Percentiles rank a stretch among this genome's conserved stretches.
Evolutionary conservation across 2,329 filamentous ascomycete genomes (phyloP).

Genomic region (Paraphoma chrysanthemicola): DNA sequence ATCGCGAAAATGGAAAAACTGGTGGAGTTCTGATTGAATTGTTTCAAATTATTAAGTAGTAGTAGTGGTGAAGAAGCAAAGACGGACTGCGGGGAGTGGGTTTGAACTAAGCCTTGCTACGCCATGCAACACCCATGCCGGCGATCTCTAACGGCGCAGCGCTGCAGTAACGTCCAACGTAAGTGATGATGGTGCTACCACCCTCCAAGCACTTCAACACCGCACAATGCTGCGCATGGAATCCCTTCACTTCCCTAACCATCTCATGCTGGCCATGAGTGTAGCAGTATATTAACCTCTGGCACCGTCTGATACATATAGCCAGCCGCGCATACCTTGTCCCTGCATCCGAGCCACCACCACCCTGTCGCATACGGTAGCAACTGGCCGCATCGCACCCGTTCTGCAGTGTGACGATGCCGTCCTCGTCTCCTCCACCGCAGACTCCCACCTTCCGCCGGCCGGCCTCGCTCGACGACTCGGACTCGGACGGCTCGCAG

Average conservation of each 20-base stretch:
- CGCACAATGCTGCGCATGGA: not conserved
- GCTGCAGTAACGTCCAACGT: not conserved
- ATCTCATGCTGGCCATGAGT: conserved; percentile 35
- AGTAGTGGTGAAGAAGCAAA: not conserved
- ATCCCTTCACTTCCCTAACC: not conserved
- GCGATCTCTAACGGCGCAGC: not conserved
- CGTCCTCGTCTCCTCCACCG: conserved; percentile 40
- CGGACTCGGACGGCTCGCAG: conserved; percentile 51
- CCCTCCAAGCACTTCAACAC: not conserved
- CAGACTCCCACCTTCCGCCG: conserved; percentile 40
- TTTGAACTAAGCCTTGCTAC: not conserved
- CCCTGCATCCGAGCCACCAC: not conserved
- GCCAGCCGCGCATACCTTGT: conserved; percentile 2
- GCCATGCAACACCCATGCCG: not conserved
- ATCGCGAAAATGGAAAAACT: conserved; percentile 18
- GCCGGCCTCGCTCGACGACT: conserved; percentile 36
- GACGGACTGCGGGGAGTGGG: not conserved
- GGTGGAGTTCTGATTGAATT: not conserved
- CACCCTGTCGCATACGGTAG: too few relatives aligned
- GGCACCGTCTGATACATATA: not conserved
- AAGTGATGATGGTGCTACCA: not conserved
- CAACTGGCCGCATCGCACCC: conserved; percentile 6
- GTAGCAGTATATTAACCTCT: conserved; percentile 1
- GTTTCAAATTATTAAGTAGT: not conserved
- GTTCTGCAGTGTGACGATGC: conserved; percentile 28